These are phyloP conservation scores for Russula brevipes DNA, from an alignment of 768 basidiomycete species.

Conservation along the genomic window DNA sequence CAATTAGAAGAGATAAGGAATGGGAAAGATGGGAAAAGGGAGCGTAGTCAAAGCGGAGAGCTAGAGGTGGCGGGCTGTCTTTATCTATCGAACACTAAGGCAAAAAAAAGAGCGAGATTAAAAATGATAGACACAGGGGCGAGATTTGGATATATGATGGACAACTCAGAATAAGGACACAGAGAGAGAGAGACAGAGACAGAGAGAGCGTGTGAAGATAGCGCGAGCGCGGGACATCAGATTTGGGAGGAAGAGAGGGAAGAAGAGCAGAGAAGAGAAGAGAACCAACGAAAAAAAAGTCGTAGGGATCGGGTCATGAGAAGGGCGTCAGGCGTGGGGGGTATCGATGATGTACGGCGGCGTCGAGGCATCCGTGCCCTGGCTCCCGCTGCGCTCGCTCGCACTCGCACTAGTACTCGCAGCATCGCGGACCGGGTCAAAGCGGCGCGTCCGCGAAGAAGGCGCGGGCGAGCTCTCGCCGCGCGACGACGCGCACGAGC, in stretches of 20 bases:
- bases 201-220: constrained; percentile 3
- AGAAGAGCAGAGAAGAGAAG: not conserved
- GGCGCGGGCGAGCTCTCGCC: constrained; percentile 2
- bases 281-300: not conserved
- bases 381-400: constrained; percentile 20
- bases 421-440: constrained; percentile 28
- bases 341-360: constrained; percentile 18
- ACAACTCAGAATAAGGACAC: not conserved
- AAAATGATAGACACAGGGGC: constrained; percentile 11
- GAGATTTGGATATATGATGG: not conserved
- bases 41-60: constrained; percentile 6
- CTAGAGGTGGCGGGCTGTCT: not conserved
- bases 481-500: not conserved
- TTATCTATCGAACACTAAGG: constrained; percentile 6
- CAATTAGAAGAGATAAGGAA: not conserved
- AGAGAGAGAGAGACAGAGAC: not conserved
- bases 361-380: constrained; percentile 13
- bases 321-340: constrained; percentile 15
- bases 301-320: constrained; percentile 6
- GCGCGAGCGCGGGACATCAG: constrained; percentile 10
- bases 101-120: not conserved
- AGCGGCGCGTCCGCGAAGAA: constrained; percentile 15
- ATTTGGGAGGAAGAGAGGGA: too few species aligned
- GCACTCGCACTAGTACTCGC: not conserved
- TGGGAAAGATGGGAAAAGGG: not conserved